phyloP scores from a whole-genome alignment of 345 rosid species.

The Eucalyptus sp. region DNA sequence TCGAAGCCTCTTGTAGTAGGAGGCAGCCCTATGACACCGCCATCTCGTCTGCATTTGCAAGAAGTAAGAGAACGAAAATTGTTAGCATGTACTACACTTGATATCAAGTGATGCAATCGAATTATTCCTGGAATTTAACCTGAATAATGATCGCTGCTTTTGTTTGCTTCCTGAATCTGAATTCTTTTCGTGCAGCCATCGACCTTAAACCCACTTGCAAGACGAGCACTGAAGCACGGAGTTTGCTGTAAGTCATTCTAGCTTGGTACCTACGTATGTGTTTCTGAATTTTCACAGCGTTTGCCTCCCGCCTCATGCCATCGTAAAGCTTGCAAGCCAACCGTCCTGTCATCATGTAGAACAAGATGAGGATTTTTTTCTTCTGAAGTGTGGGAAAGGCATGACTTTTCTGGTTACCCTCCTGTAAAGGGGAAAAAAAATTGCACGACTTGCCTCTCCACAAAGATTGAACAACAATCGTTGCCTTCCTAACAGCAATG shows the following conservation, averaged over 20 bases:
- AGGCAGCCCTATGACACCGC: slow-evolving; percentile 14
- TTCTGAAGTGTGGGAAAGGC: not conserved
- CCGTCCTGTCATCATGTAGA: slow-evolving; percentile 1
- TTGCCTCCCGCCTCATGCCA: slow-evolving; percentile 3
- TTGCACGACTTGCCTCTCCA: slow-evolving; percentile 3
- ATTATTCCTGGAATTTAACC: not conserved
- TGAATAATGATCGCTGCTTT: slow-evolving; percentile 4
- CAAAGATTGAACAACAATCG: slow-evolving; percentile 16
- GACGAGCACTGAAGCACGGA: not conserved
- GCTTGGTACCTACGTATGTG: slow-evolving; percentile 1
- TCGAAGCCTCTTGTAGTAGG: slow-evolving; percentile 18
- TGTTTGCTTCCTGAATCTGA: not conserved
- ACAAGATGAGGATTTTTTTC: not conserved
- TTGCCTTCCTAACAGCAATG: slow-evolving; percentile 50
- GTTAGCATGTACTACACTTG: not conserved
- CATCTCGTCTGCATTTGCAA: slow-evolving; percentile 12
- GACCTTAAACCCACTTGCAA: slow-evolving; percentile 8
- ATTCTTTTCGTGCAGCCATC: slow-evolving; percentile 7
- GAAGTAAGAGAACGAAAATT: not conserved
- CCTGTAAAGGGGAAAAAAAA: not conserved
- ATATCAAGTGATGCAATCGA: not conserved
- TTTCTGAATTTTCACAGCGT: slow-evolving; percentile 7
- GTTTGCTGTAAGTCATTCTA: not conserved
- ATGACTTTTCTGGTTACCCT: not conserved
- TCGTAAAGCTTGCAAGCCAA: slow-evolving; percentile 3